These are phyloP conservation scores for Coemansia sp. DNA, from an alignment of 192 early-diverging fungal species.

Conservation along the genomic window DNA sequence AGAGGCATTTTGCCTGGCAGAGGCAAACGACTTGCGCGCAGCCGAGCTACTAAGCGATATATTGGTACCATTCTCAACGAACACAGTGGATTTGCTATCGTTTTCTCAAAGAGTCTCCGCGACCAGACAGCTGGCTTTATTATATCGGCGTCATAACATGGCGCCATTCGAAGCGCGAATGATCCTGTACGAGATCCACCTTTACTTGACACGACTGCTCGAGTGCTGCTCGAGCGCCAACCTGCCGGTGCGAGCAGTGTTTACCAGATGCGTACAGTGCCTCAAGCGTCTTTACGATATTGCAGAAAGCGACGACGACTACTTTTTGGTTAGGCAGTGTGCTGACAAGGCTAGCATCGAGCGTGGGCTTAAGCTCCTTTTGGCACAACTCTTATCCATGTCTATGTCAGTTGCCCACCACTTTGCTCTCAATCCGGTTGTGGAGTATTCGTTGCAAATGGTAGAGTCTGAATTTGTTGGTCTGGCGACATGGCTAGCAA, in stretches of 20 bases:
- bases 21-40: conserved; percentile 1
- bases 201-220: conserved; percentile 24
- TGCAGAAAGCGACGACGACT: neutral
- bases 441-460: conserved; percentile 1
- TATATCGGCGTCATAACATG: conserved; percentile 1
- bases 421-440: conserved; percentile 7
- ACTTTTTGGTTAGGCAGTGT: neutral
- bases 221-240: neutral
- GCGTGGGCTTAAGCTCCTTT: neutral
- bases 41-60: neutral
- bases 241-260: neutral
- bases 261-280: conserved; percentile 11
- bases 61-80: neutral
- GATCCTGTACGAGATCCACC: conserved; percentile 18
- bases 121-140: conserved; percentile 14
- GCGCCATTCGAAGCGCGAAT: neutral
- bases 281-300: conserved; percentile 7
- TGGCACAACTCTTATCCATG: conserved; percentile 14
- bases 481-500: conserved; percentile 25
- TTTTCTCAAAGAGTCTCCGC: conserved; percentile 28
- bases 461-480: conserved; percentile 22
- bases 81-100: neutral
- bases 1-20: conserved; percentile 11
- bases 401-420: conserved; percentile 14
- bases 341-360: neutral